A percentile compares a stretch with the other conserved stretches of the same genome.
phyloP scores from a whole-genome alignment of 2,329 filamentous ascomycete species.

The Aspergillus flavus region DNA sequence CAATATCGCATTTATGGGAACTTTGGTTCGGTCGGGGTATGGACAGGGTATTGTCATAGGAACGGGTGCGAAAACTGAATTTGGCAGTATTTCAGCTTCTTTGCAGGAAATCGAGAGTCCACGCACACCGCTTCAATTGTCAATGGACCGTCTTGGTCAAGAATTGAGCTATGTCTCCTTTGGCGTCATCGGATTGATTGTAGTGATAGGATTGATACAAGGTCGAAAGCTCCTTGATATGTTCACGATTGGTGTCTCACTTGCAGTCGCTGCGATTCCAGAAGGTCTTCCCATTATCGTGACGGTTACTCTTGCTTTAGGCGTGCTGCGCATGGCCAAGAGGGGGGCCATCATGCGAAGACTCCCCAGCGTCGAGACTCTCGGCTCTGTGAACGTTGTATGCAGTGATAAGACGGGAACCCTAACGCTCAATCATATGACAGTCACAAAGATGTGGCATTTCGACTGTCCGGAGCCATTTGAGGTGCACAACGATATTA shows the following conservation, averaged over 20 bases:
- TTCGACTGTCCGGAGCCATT: slow-evolving; percentile 68
- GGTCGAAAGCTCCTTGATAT: slow-evolving; percentile 90
- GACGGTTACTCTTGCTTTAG: slow-evolving; percentile 91
- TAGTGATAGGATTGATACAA: slow-evolving; percentile 84
- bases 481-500: slow-evolving; percentile 58
- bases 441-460: slow-evolving; percentile 94
- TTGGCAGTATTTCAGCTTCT: slow-evolving; percentile 93
- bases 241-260: slow-evolving; percentile 95
- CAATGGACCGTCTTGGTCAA: slow-evolving; percentile 96
- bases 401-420: slow-evolving; percentile 99
- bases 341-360: slow-evolving; percentile 93
- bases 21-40: slow-evolving; percentile 89
- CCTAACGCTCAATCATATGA: slow-evolving; percentile 97
- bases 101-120: slow-evolving; percentile 95
- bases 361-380: slow-evolving; percentile 93
- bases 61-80: slow-evolving; percentile 90
- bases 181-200: slow-evolving; percentile 89
- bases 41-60: slow-evolving; percentile 97
- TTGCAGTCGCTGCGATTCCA: slow-evolving; percentile 93
- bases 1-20: slow-evolving; percentile 98
- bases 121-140: slow-evolving; percentile 87
- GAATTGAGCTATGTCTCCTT: slow-evolving; percentile 98
- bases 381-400: slow-evolving; percentile 99
- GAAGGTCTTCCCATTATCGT: slow-evolving; percentile 98
- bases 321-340: slow-evolving; percentile 94